Percentiles rank a stretch among this genome's conserved stretches.
These are phyloP conservation scores for Xylariomycetidae sp. DNA, from an alignment of 2,329 filamentous ascomycete genomes.

Conservation along the genomic window DNA sequence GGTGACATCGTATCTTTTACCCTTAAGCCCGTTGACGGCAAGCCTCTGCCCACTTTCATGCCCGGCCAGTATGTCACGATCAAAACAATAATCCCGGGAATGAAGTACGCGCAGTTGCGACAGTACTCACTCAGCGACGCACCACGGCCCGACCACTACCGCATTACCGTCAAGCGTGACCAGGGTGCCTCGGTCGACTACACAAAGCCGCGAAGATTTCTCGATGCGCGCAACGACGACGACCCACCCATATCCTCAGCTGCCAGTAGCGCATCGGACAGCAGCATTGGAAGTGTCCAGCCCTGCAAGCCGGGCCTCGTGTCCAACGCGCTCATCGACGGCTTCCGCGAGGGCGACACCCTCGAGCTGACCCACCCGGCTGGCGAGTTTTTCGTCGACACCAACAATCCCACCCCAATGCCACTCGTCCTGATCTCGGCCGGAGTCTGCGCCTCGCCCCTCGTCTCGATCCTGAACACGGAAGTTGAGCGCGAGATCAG, in stretches of 20 bases:
- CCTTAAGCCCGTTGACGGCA: slow-evolving; percentile 57
- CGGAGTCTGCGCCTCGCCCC: slow-evolving; percentile 55
- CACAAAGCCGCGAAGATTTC: slow-evolving; percentile 8
- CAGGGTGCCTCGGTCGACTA: slow-evolving; percentile 39
- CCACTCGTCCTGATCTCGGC: slow-evolving; percentile 59
- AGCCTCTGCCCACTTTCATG: slow-evolving; percentile 56
- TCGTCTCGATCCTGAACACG: slow-evolving; percentile 57
- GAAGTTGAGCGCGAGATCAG: slow-evolving; percentile 39
- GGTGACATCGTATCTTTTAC: slow-evolving; percentile 69
- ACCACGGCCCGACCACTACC: slow-evolving; percentile 57
- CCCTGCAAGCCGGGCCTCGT: slow-evolving; percentile 51
- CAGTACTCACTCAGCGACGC: slow-evolving; percentile 71
- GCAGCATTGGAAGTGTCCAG: slow-evolving; percentile 24
- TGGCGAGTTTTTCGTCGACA: slow-evolving; percentile 56
- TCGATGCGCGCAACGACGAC: slow-evolving; percentile 9
- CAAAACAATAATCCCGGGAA: slow-evolving; percentile 49
- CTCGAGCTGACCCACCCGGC: slow-evolving; percentile 64
- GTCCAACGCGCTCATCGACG: slow-evolving; percentile 64
- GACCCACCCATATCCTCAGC: slow-evolving; percentile 23
- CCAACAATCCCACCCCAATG: slow-evolving; percentile 31
- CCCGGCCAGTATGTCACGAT: slow-evolving; percentile 72
- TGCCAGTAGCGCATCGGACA: slow-evolving; percentile 26
- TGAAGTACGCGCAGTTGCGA: slow-evolving; percentile 58
- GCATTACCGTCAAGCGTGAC: slow-evolving; percentile 69
- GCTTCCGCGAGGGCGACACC: slow-evolving; percentile 55